A percentile compares a stretch with the other conserved stretches of the same genome.
Conservation (phyloP, 129 eudicot species). For the Gnaphalium uliginosum region DNA sequence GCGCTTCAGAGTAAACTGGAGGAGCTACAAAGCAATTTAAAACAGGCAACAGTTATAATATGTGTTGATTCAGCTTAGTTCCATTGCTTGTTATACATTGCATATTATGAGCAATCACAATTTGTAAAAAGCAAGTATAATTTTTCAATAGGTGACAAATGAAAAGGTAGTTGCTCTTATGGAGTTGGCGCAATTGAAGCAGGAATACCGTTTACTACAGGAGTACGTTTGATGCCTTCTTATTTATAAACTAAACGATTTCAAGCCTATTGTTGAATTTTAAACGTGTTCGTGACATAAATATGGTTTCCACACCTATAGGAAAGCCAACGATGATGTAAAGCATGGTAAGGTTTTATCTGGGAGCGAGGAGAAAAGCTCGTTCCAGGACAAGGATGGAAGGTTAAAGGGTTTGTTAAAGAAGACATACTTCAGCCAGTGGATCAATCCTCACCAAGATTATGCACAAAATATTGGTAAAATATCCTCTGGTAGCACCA, state of each 20-base stretch:
- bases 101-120: not conserved
- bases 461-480: constrained; percentile 41
- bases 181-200: constrained; percentile 90
- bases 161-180: constrained; percentile 89
- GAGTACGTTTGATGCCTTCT: constrained; percentile 50
- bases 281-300: not conserved
- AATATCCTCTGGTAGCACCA: constrained; percentile 40
- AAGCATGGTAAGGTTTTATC: constrained; percentile 43
- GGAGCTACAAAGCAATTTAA: constrained; percentile 79
- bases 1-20: constrained; percentile 65
- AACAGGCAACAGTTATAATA: constrained; percentile 48
- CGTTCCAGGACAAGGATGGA: constrained; percentile 62
- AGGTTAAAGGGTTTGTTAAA: constrained; percentile 64
- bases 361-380: constrained; percentile 42
- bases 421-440: constrained; percentile 61
- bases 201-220: constrained; percentile 53
- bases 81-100: not conserved
- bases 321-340: constrained; percentile 44
- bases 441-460: constrained; percentile 52
- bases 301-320: constrained; percentile 23
- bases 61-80: constrained; percentile 18
- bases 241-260: not conserved
- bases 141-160: constrained; percentile 64
- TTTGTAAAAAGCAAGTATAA: constrained; percentile 1
- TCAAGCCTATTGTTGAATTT: not conserved